These are phyloP conservation scores for Umbelopsis ramanniana DNA, from an alignment of 192 early-diverging fungal species.

Conservation along the genomic window DNA sequence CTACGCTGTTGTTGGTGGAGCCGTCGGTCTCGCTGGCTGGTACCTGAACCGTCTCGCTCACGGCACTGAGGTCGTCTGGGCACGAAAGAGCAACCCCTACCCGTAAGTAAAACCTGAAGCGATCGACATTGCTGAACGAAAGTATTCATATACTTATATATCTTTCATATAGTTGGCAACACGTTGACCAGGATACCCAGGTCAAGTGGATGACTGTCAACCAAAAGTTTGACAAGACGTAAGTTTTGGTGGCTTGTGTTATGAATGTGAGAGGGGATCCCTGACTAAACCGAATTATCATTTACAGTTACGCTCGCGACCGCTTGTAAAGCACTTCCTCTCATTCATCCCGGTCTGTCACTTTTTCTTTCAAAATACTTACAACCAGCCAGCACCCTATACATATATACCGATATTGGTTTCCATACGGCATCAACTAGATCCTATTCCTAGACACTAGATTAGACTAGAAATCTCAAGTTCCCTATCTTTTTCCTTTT, in stretches of 20 bases:
- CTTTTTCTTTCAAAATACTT: not conserved
- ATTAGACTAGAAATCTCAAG: not conserved
- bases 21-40: slow-evolving; percentile 57
- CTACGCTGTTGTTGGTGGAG: slow-evolving; percentile 49
- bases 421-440: slow-evolving; percentile 19
- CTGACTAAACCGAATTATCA: not conserved
- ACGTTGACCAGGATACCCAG: slow-evolving; percentile 62
- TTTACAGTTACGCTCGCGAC: slow-evolving; percentile 51
- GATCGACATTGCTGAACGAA: not conserved
- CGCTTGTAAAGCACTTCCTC: slow-evolving; percentile 43
- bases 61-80: slow-evolving; percentile 66
- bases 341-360: not conserved
- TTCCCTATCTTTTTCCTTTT: not conserved
- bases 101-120: slow-evolving; percentile 33
- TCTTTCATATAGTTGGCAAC: slow-evolving; percentile 51
- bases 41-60: slow-evolving; percentile 61
- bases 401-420: slow-evolving; percentile 24
- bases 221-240: slow-evolving; percentile 60
- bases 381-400: not conserved
- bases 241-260: slow-evolving; percentile 33
- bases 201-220: slow-evolving; percentile 62
- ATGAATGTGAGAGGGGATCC: not conserved
- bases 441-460: slow-evolving; percentile 5
- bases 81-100: slow-evolving; percentile 45
- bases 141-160: not conserved